Base-by-base conservation (phyloP, 129 eudicot species). In the Artemisia tridentata region DNA sequence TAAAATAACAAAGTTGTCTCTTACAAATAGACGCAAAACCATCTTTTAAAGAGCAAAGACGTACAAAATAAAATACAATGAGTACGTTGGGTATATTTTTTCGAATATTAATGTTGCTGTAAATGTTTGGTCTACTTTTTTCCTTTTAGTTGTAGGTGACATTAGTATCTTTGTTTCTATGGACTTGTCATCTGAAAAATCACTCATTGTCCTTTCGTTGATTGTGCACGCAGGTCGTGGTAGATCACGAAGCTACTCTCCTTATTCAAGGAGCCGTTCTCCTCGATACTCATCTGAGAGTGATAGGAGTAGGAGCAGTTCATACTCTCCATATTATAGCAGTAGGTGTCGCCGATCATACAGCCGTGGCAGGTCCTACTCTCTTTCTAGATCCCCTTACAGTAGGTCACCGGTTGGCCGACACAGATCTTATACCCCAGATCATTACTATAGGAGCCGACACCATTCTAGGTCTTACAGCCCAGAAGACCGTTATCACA, bases 211-310 rank as follows among this genome's bases (percentile, higher is more conserved):
- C 4, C 27, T 46, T 21, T 11, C n/a, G 11, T 17, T 43, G 14
- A 49, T 16, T 69, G 23, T 47, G 51, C 16, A 31, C 67, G 59
- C 61, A 87, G 96, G 27, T 65, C 84, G 85, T 17, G 83, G 83
- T 61, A 80, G 86, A 6, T 85, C 96, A 7, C 89, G 84, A 46
- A 84, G 84, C 58, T 86, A 80, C 81, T 85, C 96, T 43, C 83
- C 88, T 38, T 23, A 70, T 31, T 77, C 88, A 1, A 68, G 88
- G 38, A 86, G 95, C 49, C 72, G 64, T 17, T 87, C 97, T 11
- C 78, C 84, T 21, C 12, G 69, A 3, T 83, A 81, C 71, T 89
- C 97, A 8, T 82, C 95, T 27, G 95, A 85, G 43, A 70, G 95
- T 13, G 80, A 68, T 3, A 71, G 95, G 63, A 74, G 79, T 21